Conservation (phyloP, 495 filamentous ascomycete species). For the Penicillium longicatenatum region DNA sequence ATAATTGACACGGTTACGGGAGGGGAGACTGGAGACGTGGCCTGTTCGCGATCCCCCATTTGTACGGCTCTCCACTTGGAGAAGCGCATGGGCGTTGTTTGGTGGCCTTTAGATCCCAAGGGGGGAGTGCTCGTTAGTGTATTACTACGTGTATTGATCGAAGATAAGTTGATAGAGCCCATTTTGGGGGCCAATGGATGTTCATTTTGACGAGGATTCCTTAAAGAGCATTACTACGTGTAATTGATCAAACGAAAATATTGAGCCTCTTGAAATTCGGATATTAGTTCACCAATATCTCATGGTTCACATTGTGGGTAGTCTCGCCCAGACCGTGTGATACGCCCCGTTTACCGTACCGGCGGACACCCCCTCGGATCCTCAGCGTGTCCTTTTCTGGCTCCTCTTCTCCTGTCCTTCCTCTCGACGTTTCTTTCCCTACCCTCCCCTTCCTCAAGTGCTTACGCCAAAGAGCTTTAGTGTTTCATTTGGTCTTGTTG, state of each 20-base stretch:
- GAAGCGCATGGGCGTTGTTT: constrained; percentile 7
- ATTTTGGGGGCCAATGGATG: neutral
- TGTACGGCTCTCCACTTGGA: constrained; percentile 10
- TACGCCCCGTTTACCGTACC: constrained; percentile 14
- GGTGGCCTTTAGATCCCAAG: constrained; percentile 1
- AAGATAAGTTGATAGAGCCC: neutral
- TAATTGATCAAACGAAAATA: neutral
- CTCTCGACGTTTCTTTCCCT: constrained; percentile 15
- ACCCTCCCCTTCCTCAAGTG: constrained; percentile 13
- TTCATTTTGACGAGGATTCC: neutral
- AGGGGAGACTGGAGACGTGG: constrained; percentile 28
- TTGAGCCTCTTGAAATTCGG: neutral
- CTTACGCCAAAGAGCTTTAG: neutral
- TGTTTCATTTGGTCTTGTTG: constrained; percentile 5
- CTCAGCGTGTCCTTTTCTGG: constrained; percentile 37
- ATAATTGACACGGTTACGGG: constrained; percentile 8
- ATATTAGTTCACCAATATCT: neutral
- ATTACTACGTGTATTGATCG: constrained; percentile 1
- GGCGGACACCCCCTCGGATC: constrained; percentile 26
- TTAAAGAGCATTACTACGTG: neutral
- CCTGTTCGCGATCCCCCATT: constrained; percentile 25
- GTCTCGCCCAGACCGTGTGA: constrained; percentile 6
- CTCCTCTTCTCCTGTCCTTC: constrained; percentile 23
- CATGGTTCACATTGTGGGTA: neutral
- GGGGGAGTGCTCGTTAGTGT: constrained; percentile 1